These are phyloP conservation scores for Diphasiastrum complanatum DNA, from an alignment of 83 land plant species.

Conservation along the genomic window DNA sequence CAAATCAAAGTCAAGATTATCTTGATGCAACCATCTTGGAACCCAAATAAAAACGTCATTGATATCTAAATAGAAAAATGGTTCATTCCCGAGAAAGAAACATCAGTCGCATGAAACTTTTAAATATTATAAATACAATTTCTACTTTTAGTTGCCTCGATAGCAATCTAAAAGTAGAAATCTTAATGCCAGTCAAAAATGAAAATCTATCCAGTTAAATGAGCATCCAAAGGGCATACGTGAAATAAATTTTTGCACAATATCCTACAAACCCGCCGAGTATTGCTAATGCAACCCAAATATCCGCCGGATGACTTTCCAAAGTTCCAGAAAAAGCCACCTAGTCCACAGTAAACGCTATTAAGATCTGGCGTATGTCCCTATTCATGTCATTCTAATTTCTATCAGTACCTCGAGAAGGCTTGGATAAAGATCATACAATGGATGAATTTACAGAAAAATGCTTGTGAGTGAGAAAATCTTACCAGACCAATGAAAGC, in stretches of 20 bases:
- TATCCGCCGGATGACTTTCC: constrained; percentile 11
- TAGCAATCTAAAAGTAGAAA: too few species aligned
- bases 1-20: not conserved
- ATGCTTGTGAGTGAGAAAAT: not conserved
- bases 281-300: constrained; percentile 15
- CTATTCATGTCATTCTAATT: too few species aligned
- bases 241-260: constrained; percentile 13
- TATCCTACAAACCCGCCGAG: constrained; percentile 9
- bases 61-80: too few species aligned
- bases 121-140: too few species aligned
- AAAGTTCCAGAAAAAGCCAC: constrained; percentile 11
- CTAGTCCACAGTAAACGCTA: too few species aligned
- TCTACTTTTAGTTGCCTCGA: too few species aligned
- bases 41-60: not conserved
- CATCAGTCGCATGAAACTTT: too few species aligned
- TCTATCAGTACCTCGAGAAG: too few species aligned
- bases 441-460: not conserved
- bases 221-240: constrained; percentile 13
- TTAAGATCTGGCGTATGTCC: too few species aligned
- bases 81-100: too few species aligned
- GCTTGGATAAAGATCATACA: not conserved
- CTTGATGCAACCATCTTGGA: not conserved
- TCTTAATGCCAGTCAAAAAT: not conserved
- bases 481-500: constrained; percentile 85
- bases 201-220: not conserved